Evolutionary conservation across 768 basidiomycete genomes (phyloP).

Genomic region (Xanthoconium purpureum): DNA sequence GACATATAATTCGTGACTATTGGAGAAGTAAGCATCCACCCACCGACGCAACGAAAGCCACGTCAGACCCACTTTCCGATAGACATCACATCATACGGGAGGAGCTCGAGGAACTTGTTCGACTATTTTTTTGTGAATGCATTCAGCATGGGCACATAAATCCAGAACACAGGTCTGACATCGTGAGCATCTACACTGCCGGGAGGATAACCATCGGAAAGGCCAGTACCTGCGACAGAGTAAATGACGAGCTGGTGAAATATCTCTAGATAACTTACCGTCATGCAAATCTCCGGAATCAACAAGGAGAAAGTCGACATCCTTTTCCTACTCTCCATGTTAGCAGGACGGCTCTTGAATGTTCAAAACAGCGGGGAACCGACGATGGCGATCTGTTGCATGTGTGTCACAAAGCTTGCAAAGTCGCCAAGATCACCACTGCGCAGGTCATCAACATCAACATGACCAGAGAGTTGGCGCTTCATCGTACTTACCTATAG

Average conservation of each 20-base stretch:
- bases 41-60: not conserved
- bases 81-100: constrained; percentile 79
- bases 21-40: not conserved
- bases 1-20: constrained; percentile 76
- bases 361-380: constrained; percentile 2
- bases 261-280: constrained; percentile 33
- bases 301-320: constrained; percentile 82
- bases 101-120: constrained; percentile 67
- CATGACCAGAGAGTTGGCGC: not conserved
- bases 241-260: not conserved
- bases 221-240: constrained; percentile 55
- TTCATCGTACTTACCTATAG: constrained; percentile 46
- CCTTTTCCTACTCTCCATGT: constrained; percentile 43
- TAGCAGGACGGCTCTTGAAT: not conserved
- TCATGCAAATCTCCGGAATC: constrained; percentile 82
- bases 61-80: constrained; percentile 72
- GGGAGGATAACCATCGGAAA: constrained; percentile 70
- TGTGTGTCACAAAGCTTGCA: constrained; percentile 78
- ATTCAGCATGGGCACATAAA: not conserved
- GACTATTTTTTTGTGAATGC: constrained; percentile 39
- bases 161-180: constrained; percentile 35
- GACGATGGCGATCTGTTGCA: constrained; percentile 72
- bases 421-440: constrained; percentile 77
- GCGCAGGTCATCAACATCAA: not conserved
- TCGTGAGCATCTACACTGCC: constrained; percentile 73